Evolutionary conservation across 75 land plant species (phyloP).

Genomic region (Cupressus sempervirens): DNA sequence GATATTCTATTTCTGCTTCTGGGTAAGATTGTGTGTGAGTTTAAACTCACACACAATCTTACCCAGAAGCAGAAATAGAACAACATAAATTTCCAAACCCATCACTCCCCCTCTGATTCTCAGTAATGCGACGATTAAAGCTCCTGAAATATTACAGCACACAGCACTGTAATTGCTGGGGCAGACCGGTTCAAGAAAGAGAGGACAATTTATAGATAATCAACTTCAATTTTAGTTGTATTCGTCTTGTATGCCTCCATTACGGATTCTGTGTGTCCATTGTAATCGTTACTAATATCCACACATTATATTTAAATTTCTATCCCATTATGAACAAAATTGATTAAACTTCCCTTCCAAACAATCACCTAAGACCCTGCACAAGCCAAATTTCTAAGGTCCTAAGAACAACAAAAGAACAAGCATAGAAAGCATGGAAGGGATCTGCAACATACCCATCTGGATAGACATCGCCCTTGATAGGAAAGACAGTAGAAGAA

Average conservation of each 20-base stretch:
- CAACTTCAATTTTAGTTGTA: background rate
- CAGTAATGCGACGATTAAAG: background rate
- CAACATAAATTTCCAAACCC: background rate
- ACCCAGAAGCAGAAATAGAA: too few species aligned
- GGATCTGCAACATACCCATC: constrained; percentile 57
- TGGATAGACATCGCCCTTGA: constrained; percentile 65
- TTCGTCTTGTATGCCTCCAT: background rate
- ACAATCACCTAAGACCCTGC: background rate
- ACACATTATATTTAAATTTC: background rate
- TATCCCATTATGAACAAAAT: background rate
- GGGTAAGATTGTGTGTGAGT: too few species aligned
- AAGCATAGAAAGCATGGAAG: background rate
- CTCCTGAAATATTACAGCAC: background rate
- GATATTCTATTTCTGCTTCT: too few species aligned
- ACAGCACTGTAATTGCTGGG: background rate
- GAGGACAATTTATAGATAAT: background rate
- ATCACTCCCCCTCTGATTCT: background rate
- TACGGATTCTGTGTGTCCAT: background rate
- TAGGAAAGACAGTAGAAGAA: constrained; percentile 37
- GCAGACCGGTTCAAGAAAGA: background rate
- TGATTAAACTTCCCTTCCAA: background rate
- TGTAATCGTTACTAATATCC: background rate
- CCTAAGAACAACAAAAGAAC: background rate
- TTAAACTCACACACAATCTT: too few species aligned
- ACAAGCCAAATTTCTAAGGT: background rate